Base-by-base conservation (phyloP, 805 yeast genomes). In the Cyberlindnera mrakii region DNA sequence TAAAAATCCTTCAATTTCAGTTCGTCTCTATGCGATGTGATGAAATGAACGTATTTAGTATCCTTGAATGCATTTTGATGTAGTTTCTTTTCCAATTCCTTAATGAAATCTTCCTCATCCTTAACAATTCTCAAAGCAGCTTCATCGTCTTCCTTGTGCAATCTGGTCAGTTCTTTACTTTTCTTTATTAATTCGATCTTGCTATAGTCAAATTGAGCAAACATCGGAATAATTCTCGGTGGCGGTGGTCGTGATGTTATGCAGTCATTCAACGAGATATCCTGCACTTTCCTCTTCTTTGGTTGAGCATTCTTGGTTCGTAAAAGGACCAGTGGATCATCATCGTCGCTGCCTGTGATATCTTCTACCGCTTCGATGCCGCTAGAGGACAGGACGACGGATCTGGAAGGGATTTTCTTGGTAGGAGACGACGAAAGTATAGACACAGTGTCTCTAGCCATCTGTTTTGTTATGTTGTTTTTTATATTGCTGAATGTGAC, bases 61-160 rank as follows among this genome's bases (percentile, higher is more conserved):
- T 48, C 43, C 30, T 34, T 33, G 6, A 35, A 35, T 1, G 45
- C 51, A 16, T 29, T 15, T 9, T 18, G 25, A 14, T 45, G 40
- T 30, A 48, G 35, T 13, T 13, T 35, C 23, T 32, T 13, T 18
- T 31, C n/a, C 31, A 45, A 25, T 42, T 35, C 39, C 13, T 41
- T 23, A n/a, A 36, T 35, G 29, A 48, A 48, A 9, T 39, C 37
- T 14, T 48, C 49, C 16, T 48, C 47, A 17, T 36, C 40, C 20
- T 23, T 36, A 14, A 48, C 20, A 4, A 39, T 33, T 9, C 11
- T 31, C 29, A 35, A 3, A 3, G 51, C 48, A 8, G 29, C 33
- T 7, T 30, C 23, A 32, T 48, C 51, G 18, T 45, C 51, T 15
- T 45, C 27, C 27, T 38, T 23, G 18, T 48, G 51, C n/a, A 35